These are phyloP conservation scores for Aspergillus sp. DNA, from an alignment of 2,329 filamentous ascomycete species.

Conservation along the genomic window DNA sequence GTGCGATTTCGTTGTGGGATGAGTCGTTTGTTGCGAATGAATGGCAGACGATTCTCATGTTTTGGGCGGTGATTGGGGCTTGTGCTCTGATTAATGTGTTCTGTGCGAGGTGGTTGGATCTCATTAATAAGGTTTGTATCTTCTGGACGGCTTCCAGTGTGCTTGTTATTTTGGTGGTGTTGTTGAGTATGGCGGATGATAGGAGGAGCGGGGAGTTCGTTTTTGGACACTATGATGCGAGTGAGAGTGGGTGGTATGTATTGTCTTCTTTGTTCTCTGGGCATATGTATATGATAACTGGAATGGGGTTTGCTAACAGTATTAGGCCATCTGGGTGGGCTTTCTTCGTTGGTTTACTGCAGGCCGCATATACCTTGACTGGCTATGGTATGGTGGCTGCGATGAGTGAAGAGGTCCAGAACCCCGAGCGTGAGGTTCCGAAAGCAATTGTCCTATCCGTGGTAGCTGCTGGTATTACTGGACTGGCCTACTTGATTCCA, in stretches of 20 bases:
- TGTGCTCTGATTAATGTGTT: conserved; percentile 67
- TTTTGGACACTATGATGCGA: conserved; percentile 68
- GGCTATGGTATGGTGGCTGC: conserved; percentile 70
- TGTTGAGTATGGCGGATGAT: conserved; percentile 61
- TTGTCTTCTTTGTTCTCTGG: not conserved
- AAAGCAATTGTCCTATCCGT: conserved; percentile 71
- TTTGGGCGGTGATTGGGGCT: conserved; percentile 69
- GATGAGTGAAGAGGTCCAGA: conserved; percentile 73
- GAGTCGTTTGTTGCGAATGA: conserved; percentile 66
- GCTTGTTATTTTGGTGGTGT: conserved; percentile 64
- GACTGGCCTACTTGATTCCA: conserved; percentile 68
- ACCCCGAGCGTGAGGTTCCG: conserved; percentile 67
- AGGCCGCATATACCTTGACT: conserved; percentile 54
- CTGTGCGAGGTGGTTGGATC: conserved; percentile 60
- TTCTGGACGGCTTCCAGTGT: conserved; percentile 69
- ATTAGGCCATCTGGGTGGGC: conserved; percentile 64
- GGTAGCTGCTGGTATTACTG: conserved; percentile 65
- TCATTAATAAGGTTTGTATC: conserved; percentile 72
- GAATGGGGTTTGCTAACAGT: not conserved
- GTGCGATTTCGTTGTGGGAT: conserved; percentile 68
- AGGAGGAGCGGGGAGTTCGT: conserved; percentile 63
- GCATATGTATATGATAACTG: not conserved
- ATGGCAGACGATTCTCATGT: conserved; percentile 70
- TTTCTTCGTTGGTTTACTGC: conserved; percentile 69
- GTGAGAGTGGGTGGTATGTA: conserved; percentile 60